Conservation (phyloP, 148 eudicot genomes). For the Dysphania ambrosioides region DNA sequence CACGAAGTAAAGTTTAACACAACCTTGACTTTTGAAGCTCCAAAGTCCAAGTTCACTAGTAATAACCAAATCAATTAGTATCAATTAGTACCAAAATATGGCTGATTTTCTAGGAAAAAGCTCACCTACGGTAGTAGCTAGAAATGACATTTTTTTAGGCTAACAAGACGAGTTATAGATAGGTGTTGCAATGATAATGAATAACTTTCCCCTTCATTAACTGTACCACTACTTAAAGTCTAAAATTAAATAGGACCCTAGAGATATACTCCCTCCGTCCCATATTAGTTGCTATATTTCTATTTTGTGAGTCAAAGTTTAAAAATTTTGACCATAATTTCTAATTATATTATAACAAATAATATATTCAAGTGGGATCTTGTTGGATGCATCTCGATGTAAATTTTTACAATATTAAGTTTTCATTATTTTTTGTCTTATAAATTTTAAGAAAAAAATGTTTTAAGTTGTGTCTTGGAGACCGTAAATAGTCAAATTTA, state of each 20-base stretch:
- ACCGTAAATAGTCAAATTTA: too few species aligned
- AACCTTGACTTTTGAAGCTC: not conserved
- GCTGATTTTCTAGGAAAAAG: not conserved
- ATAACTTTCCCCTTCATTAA: not conserved
- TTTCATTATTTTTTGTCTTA: too few species aligned
- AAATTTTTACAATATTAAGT: too few species aligned
- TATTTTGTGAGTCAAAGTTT: too few species aligned
- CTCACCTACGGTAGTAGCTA: slow-evolving; percentile 1
- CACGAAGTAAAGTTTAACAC: not conserved
- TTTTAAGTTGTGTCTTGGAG: too few species aligned
- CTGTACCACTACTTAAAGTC: not conserved
- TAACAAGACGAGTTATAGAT: not conserved
- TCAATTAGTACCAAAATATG: not conserved
- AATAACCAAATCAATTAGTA: not conserved
- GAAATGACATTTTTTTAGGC: slow-evolving; percentile 1
- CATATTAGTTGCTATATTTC: too few species aligned
- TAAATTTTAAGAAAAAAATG: too few species aligned
- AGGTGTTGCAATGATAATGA: not conserved
- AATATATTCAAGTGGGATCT: too few species aligned
- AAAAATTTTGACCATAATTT: too few species aligned
- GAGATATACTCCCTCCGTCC: too few species aligned
- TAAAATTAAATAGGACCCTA: not conserved
- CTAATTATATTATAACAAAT: too few species aligned
- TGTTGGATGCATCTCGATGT: too few species aligned
- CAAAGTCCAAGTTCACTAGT: slow-evolving; percentile 9